Base-by-base conservation (phyloP, 345 rosid genomes). In the Lumnitzera racemosa region DNA sequence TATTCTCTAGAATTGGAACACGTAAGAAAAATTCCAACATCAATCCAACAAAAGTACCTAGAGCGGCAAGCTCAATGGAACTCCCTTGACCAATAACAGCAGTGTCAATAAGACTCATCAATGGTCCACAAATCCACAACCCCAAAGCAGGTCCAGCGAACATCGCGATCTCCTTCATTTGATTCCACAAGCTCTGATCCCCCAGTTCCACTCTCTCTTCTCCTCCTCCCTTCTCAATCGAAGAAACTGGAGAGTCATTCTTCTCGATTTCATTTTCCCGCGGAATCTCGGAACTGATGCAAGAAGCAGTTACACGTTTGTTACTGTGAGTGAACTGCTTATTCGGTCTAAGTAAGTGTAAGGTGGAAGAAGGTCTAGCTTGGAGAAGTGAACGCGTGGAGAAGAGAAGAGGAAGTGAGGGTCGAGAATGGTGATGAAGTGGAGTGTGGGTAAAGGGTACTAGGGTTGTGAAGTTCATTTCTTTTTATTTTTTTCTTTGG, bases 91-190 rank as follows among this genome's bases (percentile, higher is more conserved):
- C 96, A 49, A 91, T 80, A 51, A 91, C 95, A 0, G 81, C 98
- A 29, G 98, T 89, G 56, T 89, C 92, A 59, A 87, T 89, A 54
- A 91, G 89, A 78, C 98, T 91, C 98, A 91, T 91, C 78, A 91
- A 73, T 17, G 98, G 96, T 27, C 85, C 94, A 71, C 96, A 91
- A 1, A 89, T 70, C 98, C 96, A 89, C 36, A 91, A 74, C 24
- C 91, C 98, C 0, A 89, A 75, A 2, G 98, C 98, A 0, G 98
- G 99, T 55, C 90, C 99, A 0, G 96, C 85, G 57, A 94, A 94
- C 82, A 73, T 66, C 10, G 81, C 78, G 59, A 94, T 94, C 82
- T 90, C 90, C 73, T 80, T 86, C 74, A 86, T 69, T 69, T 88
- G 97, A 15, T 74, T 73, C 95, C 85, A 90, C 46, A 92, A 69